phyloP scores from a whole-genome alignment of 2,329 filamentous ascomycete species.

The Bipolaris cookei region DNA sequence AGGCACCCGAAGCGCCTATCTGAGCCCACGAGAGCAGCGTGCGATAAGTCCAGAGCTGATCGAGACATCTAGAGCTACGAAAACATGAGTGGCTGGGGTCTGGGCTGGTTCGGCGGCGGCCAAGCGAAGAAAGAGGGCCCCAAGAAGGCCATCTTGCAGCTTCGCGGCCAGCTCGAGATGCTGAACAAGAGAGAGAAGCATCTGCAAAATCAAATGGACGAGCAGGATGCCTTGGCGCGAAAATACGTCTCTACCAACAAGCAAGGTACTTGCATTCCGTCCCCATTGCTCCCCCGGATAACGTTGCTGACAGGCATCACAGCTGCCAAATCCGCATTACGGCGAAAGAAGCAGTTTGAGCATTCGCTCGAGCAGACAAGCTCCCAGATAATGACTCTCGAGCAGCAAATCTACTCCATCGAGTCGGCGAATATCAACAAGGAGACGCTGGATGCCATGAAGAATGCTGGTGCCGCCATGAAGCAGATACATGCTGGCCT shows the following conservation, averaged over 20 bases:
- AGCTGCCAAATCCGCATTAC: conserved; percentile 90
- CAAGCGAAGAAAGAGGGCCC: conserved; percentile 88
- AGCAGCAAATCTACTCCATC: conserved; percentile 95
- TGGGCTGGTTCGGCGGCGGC: conserved; percentile 86
- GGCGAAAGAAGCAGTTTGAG: conserved; percentile 94
- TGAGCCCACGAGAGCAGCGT: conserved; percentile 3
- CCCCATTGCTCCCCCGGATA: no score
- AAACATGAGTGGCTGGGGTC: conserved; percentile 55
- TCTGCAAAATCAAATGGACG: conserved; percentile 87
- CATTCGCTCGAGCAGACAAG: conserved; percentile 89
- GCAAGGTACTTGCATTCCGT: conserved; percentile 70
- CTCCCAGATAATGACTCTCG: conserved; percentile 87
- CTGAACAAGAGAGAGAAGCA: conserved; percentile 95
- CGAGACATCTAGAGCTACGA: conserved; percentile 1
- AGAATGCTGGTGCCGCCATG: conserved; percentile 89
- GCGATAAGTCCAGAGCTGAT: conserved; percentile 6
- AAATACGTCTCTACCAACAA: conserved; percentile 92
- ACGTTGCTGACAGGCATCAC: conserved; percentile 24
- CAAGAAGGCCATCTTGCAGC: conserved; percentile 91
- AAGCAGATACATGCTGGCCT: conserved; percentile 88
- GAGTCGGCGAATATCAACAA: conserved; percentile 99
- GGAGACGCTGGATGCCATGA: conserved; percentile 93
- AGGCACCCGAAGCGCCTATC: conserved; percentile 12
- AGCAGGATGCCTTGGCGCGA: conserved; percentile 85
- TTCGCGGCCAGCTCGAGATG: conserved; percentile 94